A percentile compares a stretch with the other conserved stretches of the same genome.
Evolutionary conservation across 805 yeast species (phyloP).

Genomic region (Sugiyamaella chiloensis): DNA sequence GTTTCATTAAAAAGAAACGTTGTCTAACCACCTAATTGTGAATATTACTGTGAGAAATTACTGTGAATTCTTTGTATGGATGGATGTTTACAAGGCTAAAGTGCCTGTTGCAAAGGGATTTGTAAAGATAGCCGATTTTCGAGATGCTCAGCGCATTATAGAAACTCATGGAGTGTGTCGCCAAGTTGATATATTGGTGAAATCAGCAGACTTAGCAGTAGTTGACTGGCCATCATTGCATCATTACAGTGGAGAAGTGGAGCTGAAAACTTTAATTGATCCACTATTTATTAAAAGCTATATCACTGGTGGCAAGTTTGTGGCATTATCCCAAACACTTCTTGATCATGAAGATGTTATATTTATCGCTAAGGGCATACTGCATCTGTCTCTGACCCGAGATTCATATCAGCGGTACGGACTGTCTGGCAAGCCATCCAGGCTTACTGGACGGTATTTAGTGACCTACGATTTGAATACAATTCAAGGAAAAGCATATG

Average conservation of each 20-base stretch:
- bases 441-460: constrained; percentile 15
- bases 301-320: neutral
- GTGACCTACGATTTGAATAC: constrained; percentile 17
- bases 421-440: constrained; percentile 31
- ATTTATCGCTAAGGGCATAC: constrained; percentile 28
- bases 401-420: constrained; percentile 36
- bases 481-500: constrained; percentile 13
- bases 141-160: too few species aligned
- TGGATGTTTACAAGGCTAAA: neutral
- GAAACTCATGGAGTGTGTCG: too few species aligned
- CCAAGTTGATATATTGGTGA: neutral
- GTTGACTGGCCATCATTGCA: neutral
- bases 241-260: neutral
- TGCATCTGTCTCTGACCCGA: constrained; percentile 33
- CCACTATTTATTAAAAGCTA: too few species aligned
- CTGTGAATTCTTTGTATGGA: too few species aligned
- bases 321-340: constrained; percentile 21
- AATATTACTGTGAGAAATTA: too few species aligned
- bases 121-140: neutral
- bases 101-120: constrained; percentile 1
- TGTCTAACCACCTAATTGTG: too few species aligned
- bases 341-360: constrained; percentile 35
- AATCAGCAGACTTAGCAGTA: neutral
- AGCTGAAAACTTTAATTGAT: too few species aligned
- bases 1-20: neutral